A percentile compares a stretch with the other conserved stretches of the same genome.
Evolutionary conservation across 1,284 basidiomycete genomes (phyloP).

Genomic region (Naganishia sp.): DNA sequence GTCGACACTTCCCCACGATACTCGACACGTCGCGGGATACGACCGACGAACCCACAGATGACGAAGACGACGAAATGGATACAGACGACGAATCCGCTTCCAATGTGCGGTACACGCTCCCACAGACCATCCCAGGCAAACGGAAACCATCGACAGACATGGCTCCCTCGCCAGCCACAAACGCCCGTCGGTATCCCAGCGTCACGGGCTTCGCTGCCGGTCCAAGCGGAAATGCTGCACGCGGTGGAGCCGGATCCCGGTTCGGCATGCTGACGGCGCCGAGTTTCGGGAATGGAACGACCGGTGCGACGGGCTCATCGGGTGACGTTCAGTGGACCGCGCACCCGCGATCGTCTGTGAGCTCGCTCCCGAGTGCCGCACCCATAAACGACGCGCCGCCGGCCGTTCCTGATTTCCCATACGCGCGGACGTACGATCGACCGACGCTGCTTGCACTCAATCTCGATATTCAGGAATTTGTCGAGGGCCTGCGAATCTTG

Average conservation of each 20-base stretch:
- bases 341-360: neutral
- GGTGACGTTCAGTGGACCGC: constrained; percentile 21
- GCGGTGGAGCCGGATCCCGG: constrained; percentile 6
- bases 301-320: neutral
- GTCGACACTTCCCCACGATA: neutral
- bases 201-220: neutral
- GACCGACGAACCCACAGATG: constrained; percentile 10
- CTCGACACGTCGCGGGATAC: constrained; percentile 10
- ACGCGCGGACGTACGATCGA: constrained; percentile 20
- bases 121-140: neutral
- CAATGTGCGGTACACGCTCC: neutral
- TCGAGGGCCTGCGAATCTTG: constrained; percentile 40
- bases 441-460: constrained; percentile 42
- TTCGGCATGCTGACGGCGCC: constrained; percentile 10
- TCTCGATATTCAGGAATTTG: constrained; percentile 51
- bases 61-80: constrained; percentile 19
- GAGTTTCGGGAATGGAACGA: neutral
- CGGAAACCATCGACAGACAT: neutral
- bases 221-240: constrained; percentile 9
- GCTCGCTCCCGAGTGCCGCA: neutral
- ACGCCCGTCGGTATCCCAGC: neutral
- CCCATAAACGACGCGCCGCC: neutral
- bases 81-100: constrained; percentile 5
- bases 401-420: constrained; percentile 20
- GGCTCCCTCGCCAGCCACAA: neutral